Evolutionary conservation across 345 rosid species (phyloP), one percentile per base, ranked within the genome.

Genomic region (Populus pruinosa): DNA sequence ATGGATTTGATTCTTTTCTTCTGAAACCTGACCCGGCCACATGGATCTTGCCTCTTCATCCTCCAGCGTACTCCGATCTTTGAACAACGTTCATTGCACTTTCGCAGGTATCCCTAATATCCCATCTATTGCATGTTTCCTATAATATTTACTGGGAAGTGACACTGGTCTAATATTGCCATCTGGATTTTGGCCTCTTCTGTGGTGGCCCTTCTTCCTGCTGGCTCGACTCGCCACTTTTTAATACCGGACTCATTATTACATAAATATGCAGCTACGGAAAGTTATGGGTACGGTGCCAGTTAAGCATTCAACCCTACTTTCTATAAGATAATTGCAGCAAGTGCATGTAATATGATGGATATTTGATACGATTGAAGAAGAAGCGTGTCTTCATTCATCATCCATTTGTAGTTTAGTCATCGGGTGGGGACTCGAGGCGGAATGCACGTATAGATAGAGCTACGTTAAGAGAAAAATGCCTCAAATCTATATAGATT

Each of bases 31-130:
- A 69, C 75, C 84, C 29, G 29, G 29, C 29, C 85, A 78, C 85
- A 73, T 82, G 78, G 87, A 75, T 73, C 63, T 81, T 81, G 87
- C 86, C 83, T 59, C 82, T 76, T 76, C 78, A 73, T 72, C 78
- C 50, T 67, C 84, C 87, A 71, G 55, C 86, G 76, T 61, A 12
- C 55, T 59, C 55, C 63, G 27, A 41, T 63, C 73, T 65, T 41
- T 31, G 21, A 70, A 79, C 27, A 75, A 25, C 80, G 27, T 81
- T 74, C 85, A 8, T 8, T 31, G 80, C 63, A 79, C 70, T 67
- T 83, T 84, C 87, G 69, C 80, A 87, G 83, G 70, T 81, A 1
- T 69, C 71, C 68, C 35, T 14, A 0, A 2, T 16, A 8, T 20
- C 21, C 33, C 69, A 2, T 53, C 12, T 2, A 41, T 9, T 23